Conservation (phyloP, 495 filamentous ascomycete species). For the Tuber melanosporum region DNA sequence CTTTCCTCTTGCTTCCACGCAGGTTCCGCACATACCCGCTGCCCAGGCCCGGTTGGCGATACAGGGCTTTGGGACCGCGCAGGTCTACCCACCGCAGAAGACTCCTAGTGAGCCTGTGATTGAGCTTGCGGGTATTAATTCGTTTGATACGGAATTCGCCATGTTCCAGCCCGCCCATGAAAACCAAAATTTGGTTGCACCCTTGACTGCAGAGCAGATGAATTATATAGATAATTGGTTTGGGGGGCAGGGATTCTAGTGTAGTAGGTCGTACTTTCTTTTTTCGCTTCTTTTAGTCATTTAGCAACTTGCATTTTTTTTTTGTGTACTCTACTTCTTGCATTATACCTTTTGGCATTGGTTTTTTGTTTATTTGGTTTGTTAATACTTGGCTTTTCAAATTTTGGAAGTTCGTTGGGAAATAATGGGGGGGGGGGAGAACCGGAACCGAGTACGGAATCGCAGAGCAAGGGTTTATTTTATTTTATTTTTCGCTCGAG, state of each 20-base stretch:
- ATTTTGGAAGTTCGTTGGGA: not conserved
- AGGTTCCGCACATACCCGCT: not conserved
- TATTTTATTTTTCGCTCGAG: not conserved
- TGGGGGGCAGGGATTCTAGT: not conserved
- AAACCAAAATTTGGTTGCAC: not conserved
- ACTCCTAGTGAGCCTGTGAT: not conserved
- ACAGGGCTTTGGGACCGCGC: not conserved
- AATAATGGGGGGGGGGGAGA: not conserved
- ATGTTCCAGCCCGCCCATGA: not conserved
- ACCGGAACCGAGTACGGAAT: not conserved
- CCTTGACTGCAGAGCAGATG: not conserved
- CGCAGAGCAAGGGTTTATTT: not conserved
- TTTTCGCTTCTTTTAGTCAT: not conserved
- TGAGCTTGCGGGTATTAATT: not conserved
- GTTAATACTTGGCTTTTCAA: not conserved
- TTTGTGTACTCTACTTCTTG: not conserved
- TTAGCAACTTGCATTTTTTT: not conserved
- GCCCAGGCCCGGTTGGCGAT: not conserved
- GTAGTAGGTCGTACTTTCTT: not conserved
- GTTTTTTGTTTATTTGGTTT: not conserved
- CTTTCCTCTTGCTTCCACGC: not conserved
- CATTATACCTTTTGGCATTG: not conserved
- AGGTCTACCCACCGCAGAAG: not conserved
- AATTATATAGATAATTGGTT: not conserved
- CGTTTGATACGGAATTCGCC: not conserved